Percentiles rank a stretch among this genome's conserved stretches.
Conservation (phyloP, 768 basidiomycete genomes). For the Boletus rex-veris region DNA sequence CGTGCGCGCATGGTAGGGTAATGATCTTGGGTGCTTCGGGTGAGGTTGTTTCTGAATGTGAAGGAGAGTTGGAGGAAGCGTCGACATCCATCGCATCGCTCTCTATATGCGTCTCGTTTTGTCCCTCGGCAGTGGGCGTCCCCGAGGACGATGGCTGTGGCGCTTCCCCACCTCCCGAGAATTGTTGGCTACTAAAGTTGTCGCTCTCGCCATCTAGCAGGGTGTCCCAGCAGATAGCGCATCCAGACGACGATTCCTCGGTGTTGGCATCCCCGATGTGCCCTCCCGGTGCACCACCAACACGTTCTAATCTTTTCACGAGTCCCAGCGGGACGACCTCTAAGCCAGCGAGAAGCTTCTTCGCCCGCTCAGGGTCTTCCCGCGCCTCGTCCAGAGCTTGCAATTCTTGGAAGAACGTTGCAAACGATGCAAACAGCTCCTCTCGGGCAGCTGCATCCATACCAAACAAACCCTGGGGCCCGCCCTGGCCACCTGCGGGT, state of each 20-base stretch:
- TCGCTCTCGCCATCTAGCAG: conserved; percentile 49
- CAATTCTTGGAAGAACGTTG: conserved; percentile 28
- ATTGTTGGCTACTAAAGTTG: conserved; percentile 18
- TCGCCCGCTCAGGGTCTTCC: conserved; percentile 69
- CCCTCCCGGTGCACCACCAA: conserved; percentile 37
- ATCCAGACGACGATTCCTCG: conserved; percentile 41
- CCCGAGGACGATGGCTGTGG: background rate
- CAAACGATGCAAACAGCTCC: conserved; percentile 25
- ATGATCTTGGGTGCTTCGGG: conserved; percentile 47
- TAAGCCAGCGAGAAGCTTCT: conserved; percentile 56
- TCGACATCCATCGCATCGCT: conserved; percentile 22
- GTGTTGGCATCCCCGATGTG: conserved; percentile 31
- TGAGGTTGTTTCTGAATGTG: conserved; percentile 10
- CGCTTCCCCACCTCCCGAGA: conserved; percentile 4
- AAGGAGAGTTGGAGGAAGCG: background rate
- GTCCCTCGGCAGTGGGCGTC: background rate
- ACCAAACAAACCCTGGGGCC: conserved; percentile 2
- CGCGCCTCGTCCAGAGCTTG: conserved; percentile 33
- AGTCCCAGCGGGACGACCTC: conserved; percentile 67
- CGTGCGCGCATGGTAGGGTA: conserved; percentile 74
- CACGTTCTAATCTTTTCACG: conserved; percentile 58
- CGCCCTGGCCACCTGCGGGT: conserved; percentile 7
- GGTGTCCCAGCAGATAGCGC: conserved; percentile 77
- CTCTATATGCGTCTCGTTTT: conserved; percentile 2
- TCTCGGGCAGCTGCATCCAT: conserved; percentile 23